These are phyloP conservation scores for Mucor plumbeus DNA, from an alignment of 371 early-diverging fungal genomes.

Conservation along the genomic window DNA sequence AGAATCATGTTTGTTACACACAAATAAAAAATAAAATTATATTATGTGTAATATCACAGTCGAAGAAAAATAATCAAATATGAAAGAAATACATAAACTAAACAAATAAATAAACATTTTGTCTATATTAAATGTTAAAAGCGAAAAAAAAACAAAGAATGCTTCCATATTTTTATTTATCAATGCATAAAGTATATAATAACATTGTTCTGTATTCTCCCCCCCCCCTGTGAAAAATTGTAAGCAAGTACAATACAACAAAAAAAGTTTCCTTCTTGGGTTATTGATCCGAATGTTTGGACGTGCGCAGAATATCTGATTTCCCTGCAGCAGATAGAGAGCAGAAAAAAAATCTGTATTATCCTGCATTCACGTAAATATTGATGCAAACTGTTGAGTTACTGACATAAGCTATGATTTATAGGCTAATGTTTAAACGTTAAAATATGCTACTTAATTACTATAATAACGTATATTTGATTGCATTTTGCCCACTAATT, in stretches of 20 bases:
- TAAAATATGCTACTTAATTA: background rate
- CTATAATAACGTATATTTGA: background rate
- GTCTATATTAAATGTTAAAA: background rate
- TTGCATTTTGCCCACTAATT: background rate
- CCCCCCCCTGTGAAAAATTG: background rate
- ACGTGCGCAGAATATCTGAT: conserved; percentile 1
- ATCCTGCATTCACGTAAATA: background rate
- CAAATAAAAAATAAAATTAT: background rate
- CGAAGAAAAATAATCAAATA: background rate
- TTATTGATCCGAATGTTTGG: conserved; percentile 11
- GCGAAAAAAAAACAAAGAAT: background rate
- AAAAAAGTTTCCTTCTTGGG: conserved; percentile 12
- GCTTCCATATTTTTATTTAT: background rate
- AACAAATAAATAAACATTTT: background rate
- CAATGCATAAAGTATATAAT: background rate
- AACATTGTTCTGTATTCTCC: background rate
- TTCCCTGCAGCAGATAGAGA: conserved; percentile 8
- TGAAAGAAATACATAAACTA: background rate
- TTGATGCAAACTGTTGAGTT: background rate
- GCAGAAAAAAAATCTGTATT: background rate
- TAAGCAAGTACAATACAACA: background rate
- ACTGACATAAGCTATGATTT: too few species aligned
- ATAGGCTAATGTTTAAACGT: background rate
- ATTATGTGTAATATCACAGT: background rate
- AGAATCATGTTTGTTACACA: conserved; percentile 10